Evolutionary conservation across 805 yeast species (phyloP), one percentile per base, ranked within the genome.

Genomic region (Candida sonorensis): DNA sequence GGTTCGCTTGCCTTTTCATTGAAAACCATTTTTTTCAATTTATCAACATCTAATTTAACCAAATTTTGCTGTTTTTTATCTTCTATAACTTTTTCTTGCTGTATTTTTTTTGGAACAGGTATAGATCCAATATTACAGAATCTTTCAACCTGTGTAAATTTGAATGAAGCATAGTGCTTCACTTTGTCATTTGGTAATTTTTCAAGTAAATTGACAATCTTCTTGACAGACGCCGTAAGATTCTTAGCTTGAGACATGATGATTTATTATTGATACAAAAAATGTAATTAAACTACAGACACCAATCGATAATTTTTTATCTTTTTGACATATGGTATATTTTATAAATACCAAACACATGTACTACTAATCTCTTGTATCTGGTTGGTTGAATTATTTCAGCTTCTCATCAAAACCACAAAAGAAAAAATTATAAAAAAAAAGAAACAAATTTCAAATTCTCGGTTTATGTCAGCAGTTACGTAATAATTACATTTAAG

Each of bases 131-230:
- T 53, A 13, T 64, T 61, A 46, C 69, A 64, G 37, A 69, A 73
- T 51, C 80, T 61, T 38, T 70, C 70, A 23, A 81, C 59, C 54
- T 82, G 92, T 0, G 70, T 53, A 28, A 73, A 77, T 48, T 77
- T 82, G 60, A 82, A 80, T 5, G 85, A 77, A 0, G 82, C 75
- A 39, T 76, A 66, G 50, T 80, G 85, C 44, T 70, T 70, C 31
- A 83, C 66, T 38, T 77, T 69, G 45, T 82, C 92, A 37, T 71
- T 66, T 11, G 94, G 94, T 26, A 81, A 64, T 15, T 69, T 69
- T 42, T 77, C 78, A 30, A 82, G 55, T 10, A 77, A 58, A 21
- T 65, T 62, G 19, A 81, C 70, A 30, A 82, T 67, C 41, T 70
- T 69, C 46, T 69, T 72, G 4, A 77, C 75, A 2, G 47, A 33